phyloP scores from a whole-genome alignment of 2,329 filamentous ascomycete genomes.

The Paramyrothecium sp. region DNA sequence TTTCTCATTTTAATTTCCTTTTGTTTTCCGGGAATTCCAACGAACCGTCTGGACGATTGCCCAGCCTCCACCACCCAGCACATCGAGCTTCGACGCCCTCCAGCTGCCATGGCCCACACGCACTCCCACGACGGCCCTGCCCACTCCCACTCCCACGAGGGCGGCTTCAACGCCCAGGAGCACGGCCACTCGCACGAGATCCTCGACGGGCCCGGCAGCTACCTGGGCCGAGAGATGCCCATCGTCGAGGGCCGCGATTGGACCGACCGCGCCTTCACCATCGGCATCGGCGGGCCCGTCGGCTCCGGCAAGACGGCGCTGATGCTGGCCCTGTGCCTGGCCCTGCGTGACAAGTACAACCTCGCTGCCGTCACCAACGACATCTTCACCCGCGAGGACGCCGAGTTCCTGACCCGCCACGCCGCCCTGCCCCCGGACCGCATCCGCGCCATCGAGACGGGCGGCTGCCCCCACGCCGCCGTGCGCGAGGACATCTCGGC shows the following conservation, averaged over 20 bases:
- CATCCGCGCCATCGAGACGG: conserved; percentile 95
- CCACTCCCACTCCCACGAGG: conserved; percentile 54
- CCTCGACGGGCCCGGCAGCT: conserved; percentile 89
- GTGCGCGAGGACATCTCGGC: conserved; percentile 95
- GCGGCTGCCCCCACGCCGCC: conserved; percentile 93
- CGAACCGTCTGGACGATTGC: too few species aligned
- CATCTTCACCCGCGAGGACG: conserved; percentile 98
- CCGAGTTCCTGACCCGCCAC: conserved; percentile 91
- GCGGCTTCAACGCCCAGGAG: conserved; percentile 57
- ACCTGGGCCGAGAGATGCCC: conserved; percentile 86
- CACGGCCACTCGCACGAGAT: conserved; percentile 97
- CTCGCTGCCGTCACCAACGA: conserved; percentile 98
- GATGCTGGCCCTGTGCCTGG: conserved; percentile 89
- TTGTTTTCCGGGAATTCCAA: too few species aligned
- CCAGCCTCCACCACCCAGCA: background rate
- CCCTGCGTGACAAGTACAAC: conserved; percentile 76
- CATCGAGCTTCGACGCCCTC: background rate
- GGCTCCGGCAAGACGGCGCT: conserved; percentile 96
- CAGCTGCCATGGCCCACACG: conserved; percentile 31
- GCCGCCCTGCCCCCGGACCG: conserved; percentile 77
- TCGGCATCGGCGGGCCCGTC: conserved; percentile 97
- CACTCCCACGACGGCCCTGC: conserved; percentile 57
- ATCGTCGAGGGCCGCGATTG: conserved; percentile 86
- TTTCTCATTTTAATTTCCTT: too few species aligned
- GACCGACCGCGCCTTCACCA: conserved; percentile 85